These are phyloP conservation scores for Russula sp. DNA, from an alignment of 768 basidiomycete species.

Conservation along the genomic window DNA sequence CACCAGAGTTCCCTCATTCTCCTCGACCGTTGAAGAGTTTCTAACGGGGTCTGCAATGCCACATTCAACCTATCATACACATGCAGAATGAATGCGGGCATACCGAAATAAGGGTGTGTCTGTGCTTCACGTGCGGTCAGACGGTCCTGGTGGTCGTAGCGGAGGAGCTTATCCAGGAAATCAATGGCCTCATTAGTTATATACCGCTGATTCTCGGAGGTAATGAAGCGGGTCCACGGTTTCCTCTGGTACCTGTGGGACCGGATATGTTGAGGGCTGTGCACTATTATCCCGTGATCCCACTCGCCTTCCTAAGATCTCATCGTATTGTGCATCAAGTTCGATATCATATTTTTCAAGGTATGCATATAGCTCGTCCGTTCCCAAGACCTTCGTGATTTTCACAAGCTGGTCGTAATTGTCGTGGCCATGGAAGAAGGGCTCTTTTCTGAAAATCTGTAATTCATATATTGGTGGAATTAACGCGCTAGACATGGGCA, in stretches of 20 bases:
- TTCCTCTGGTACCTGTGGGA: slow-evolving; percentile 75
- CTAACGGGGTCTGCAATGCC: slow-evolving; percentile 60
- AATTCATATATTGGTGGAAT: slow-evolving; percentile 3
- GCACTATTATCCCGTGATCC: not conserved
- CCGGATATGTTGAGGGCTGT: slow-evolving; percentile 1
- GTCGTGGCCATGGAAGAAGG: slow-evolving; percentile 98
- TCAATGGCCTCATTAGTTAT: slow-evolving; percentile 97
- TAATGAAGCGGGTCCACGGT: slow-evolving; percentile 93
- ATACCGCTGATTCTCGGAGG: slow-evolving; percentile 91
- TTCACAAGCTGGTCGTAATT: slow-evolving; percentile 98
- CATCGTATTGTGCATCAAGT: slow-evolving; percentile 93
- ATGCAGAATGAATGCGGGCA: slow-evolving; percentile 20
- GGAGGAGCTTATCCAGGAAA: slow-evolving; percentile 88
- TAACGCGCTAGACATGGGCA: not conserved
- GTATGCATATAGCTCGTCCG: slow-evolving; percentile 89
- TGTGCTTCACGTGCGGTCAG: slow-evolving; percentile 93
- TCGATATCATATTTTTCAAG: slow-evolving; percentile 94
- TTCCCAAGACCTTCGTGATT: slow-evolving; percentile 95
- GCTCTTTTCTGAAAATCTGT: slow-evolving; percentile 98
- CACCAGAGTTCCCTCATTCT: slow-evolving; percentile 51
- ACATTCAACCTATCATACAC: slow-evolving; percentile 19
- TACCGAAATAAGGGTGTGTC: slow-evolving; percentile 88
- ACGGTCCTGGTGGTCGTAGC: slow-evolving; percentile 96
- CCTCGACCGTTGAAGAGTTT: slow-evolving; percentile 45
- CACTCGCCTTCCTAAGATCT: slow-evolving; percentile 74